phyloP scores from a whole-genome alignment of 1,139 yeast species.

The Pneumocystis jirovecii region DNA sequence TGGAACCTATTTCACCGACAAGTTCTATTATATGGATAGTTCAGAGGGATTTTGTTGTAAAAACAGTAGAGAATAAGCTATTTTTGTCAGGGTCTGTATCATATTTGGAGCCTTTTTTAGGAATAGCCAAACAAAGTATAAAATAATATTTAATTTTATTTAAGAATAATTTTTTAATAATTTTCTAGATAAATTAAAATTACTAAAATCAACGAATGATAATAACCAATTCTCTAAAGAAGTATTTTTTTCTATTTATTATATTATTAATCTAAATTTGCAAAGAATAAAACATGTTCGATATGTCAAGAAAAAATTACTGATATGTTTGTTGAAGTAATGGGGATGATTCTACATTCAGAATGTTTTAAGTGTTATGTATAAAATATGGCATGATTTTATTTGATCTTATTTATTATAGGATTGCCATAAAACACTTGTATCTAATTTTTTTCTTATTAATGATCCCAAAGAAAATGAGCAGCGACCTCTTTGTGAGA shows the following conservation, averaged over 20 bases:
- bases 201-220: background rate
- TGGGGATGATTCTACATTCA: slow-evolving; percentile 10
- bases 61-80: background rate
- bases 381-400: background rate
- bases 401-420: slow-evolving; percentile 20
- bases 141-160: background rate
- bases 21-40: background rate
- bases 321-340: slow-evolving; percentile 11
- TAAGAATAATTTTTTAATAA: background rate
- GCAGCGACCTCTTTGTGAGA: slow-evolving; percentile 77
- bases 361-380: slow-evolving; percentile 12
- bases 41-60: background rate
- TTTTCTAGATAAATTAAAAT: background rate
- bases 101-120: background rate
- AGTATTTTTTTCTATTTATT: background rate
- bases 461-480: slow-evolving; percentile 25
- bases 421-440: slow-evolving; percentile 17
- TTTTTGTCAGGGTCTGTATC: background rate
- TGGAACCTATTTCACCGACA: background rate
- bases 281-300: background rate
- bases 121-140: background rate
- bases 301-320: background rate
- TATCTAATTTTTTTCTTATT: slow-evolving; percentile 33
- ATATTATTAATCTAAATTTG: slow-evolving; percentile 1
- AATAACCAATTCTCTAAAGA: background rate